Evolutionary conservation across 1,284 basidiomycete genomes (phyloP), one percentile per base, ranked within the genome.

Genomic region (Malassezia obtusa): DNA sequence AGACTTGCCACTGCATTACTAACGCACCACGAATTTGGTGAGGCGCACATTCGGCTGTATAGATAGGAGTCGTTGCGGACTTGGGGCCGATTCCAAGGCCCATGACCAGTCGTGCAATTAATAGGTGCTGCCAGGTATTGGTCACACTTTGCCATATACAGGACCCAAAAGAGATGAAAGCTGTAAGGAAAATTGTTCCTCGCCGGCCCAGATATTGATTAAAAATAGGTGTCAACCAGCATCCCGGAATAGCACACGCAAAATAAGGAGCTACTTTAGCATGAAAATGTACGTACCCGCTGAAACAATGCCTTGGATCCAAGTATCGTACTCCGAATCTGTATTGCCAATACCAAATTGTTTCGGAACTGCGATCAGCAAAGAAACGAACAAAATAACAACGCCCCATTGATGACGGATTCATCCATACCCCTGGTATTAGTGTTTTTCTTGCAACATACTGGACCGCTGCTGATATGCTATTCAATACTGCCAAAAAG

Each of bases 31-130:
- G 82, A 50, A 87, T 85, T 14, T 78, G 68, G 0, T 84, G 79
- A 0, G 85, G 86, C 0, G 82, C 77, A 61, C 60, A 65, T 30
- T 69, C 66, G 32, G 67, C 75, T 0, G 74, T 75, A 50, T 74
- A 77, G 32, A 79, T 70, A 0, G 75, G 76, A 0, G 73, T 75
- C 0, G 83, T 84, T 0, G 75, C 64, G 0, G 80, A 78, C 19
- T 85, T 85, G 19, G 83, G 82, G 2, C 83, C 83, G 57, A 85
- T 84, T 37, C 84, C 84, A 24, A 85, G 73, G 24, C 83, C 83
- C 12, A 86, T 79, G 63, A 84, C 73, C 60, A 86, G 80, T 4
- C 84, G 80, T 0, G 82, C 81, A 43, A 79, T 76, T 64, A 85
- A 83, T 24, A 85, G 78, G 61, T 85, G 82, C 60, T 76, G 79